Evolutionary conservation across 768 basidiomycete genomes (phyloP).

Genomic region (Lepiota venenata): DNA sequence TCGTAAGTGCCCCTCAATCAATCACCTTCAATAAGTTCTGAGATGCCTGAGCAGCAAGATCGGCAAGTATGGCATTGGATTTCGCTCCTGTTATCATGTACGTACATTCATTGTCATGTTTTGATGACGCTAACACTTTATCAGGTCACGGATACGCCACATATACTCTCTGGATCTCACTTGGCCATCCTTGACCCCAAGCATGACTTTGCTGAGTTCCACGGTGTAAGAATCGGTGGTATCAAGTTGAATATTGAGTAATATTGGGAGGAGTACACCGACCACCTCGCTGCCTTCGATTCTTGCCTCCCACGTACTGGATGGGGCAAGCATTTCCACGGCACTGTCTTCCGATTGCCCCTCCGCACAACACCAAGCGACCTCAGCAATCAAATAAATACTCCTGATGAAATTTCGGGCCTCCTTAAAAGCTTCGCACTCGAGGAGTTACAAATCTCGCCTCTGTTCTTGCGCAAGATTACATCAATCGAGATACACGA

Average conservation of each 20-base stretch:
- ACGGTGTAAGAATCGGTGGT: slow-evolving; percentile 30
- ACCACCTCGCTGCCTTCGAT: slow-evolving; percentile 30
- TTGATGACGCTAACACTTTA: background rate
- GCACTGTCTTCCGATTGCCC: slow-evolving; percentile 46
- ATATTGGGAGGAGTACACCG: slow-evolving; percentile 18
- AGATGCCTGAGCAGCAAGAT: slow-evolving; percentile 34
- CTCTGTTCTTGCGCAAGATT: slow-evolving; percentile 42
- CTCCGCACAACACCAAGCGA: slow-evolving; percentile 30
- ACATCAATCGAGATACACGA: slow-evolving; percentile 36
- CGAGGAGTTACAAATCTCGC: slow-evolving; percentile 34
- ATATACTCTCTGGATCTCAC: slow-evolving; percentile 38
- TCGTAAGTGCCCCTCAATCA: slow-evolving; percentile 28
- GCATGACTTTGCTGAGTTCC: slow-evolving; percentile 22
- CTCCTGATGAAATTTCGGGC: slow-evolving; percentile 26
- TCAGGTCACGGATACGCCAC: slow-evolving; percentile 47
- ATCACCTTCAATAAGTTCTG: background rate
- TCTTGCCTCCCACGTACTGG: slow-evolving; percentile 20
- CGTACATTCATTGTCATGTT: slow-evolving; percentile 2
- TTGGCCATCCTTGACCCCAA: slow-evolving; percentile 45
- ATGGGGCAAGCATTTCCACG: slow-evolving; percentile 23
- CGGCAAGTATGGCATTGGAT: slow-evolving; percentile 51
- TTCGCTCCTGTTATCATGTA: slow-evolving; percentile 50
- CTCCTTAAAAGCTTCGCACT: slow-evolving; percentile 39
- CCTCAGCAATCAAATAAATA: slow-evolving; percentile 32
- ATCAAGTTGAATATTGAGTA: slow-evolving; percentile 24